These are phyloP conservation scores for Colletotrichum sp. DNA, from an alignment of 2,329 filamentous ascomycete genomes.

Conservation along the genomic window DNA sequence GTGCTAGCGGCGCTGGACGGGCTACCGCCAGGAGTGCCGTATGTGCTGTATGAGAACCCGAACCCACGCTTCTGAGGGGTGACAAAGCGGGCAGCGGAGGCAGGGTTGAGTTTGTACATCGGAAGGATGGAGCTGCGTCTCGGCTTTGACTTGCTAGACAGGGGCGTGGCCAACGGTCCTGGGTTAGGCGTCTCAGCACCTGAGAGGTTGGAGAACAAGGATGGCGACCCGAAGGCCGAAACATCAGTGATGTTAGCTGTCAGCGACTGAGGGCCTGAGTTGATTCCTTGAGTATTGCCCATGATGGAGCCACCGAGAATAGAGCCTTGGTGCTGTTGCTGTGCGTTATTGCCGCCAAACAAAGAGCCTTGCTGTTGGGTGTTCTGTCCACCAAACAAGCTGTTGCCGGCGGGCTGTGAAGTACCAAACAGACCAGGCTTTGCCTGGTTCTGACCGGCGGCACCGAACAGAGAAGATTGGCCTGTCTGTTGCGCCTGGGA, in stretches of 20 bases:
- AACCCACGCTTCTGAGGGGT: slow-evolving; percentile 89
- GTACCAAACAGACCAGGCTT: slow-evolving; percentile 61
- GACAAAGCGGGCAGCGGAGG: slow-evolving; percentile 77
- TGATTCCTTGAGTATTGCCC: slow-evolving; percentile 54
- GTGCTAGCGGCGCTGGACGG: slow-evolving; percentile 72
- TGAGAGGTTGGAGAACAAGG: slow-evolving; percentile 79
- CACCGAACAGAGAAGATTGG: slow-evolving; percentile 53
- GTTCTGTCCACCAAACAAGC: slow-evolving; percentile 59
- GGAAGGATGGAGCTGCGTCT: slow-evolving; percentile 83
- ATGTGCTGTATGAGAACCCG: slow-evolving; percentile 92
- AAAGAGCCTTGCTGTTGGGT: slow-evolving; percentile 50
- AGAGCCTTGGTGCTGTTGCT: slow-evolving; percentile 47
- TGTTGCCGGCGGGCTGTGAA: slow-evolving; percentile 44
- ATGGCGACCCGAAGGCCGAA: slow-evolving; percentile 89
- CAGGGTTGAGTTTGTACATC: slow-evolving; percentile 85
- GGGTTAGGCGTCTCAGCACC: slow-evolving; percentile 70
- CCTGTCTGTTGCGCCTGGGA: slow-evolving; percentile 38
- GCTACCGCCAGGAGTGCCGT: slow-evolving; percentile 78
- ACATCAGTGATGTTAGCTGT: slow-evolving; percentile 81
- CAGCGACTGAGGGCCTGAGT: slow-evolving; percentile 58
- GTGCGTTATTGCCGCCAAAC: slow-evolving; percentile 51
- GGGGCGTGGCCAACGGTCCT: slow-evolving; percentile 89
- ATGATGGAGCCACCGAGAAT: slow-evolving; percentile 62
- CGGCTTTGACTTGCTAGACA: slow-evolving; percentile 75
- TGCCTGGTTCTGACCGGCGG: slow-evolving; percentile 54